A percentile compares a stretch with the other conserved stretches of the same genome.
phyloP scores from a whole-genome alignment of 257 asterid species.

The Jacaranda mimosifolia region DNA sequence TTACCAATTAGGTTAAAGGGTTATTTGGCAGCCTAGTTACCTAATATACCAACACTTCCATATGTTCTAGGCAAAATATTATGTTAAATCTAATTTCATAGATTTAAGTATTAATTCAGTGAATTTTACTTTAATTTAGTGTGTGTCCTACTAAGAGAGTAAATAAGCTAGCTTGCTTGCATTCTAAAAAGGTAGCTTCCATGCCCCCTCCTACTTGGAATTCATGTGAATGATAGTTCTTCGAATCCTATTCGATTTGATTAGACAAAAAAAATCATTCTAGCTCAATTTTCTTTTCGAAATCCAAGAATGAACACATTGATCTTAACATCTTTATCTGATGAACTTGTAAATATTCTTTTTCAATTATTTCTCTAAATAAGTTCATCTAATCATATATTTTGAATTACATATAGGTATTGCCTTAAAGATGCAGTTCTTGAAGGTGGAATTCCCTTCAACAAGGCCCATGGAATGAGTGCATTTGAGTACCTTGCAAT shows the following conservation, averaged over 20 bases:
- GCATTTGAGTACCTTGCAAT: not conserved
- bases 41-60: no score
- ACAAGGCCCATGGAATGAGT: not conserved
- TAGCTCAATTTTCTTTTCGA: not conserved
- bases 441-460: constrained; percentile 11
- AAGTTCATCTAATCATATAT: no score
- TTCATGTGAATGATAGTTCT: constrained; percentile 23
- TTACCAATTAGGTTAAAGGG: no score
- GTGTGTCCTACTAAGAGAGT: no score
- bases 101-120: no score
- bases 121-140: no score
- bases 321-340: not conserved
- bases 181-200: not conserved
- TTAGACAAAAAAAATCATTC: constrained; percentile 17
- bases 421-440: constrained; percentile 10
- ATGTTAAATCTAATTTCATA: no score
- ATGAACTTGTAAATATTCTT: not conserved
- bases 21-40: no score
- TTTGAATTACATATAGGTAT: no score
- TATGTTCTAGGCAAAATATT: no score
- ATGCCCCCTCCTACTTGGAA: not conserved
- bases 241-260: constrained; percentile 16
- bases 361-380: no score
- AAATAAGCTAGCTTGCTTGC: not conserved
- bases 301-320: not conserved